Evolutionary conservation across 495 filamentous ascomycete genomes (phyloP).

Genomic region (Pyrenopolyporus hunteri): DNA sequence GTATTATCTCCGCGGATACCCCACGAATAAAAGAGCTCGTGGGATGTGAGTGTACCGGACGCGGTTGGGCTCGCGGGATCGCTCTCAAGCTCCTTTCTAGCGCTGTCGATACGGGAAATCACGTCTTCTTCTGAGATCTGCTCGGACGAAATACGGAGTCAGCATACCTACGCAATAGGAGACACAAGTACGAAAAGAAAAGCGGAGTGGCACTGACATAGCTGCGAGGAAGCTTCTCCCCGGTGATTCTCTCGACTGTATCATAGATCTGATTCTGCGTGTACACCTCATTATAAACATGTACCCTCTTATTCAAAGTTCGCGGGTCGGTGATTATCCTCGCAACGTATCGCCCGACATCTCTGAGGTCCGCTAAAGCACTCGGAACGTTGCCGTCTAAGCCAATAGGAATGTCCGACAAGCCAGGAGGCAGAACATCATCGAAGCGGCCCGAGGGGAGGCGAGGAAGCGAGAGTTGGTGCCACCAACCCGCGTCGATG

Average conservation of each 20-base stretch:
- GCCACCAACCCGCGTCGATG: slow-evolving; percentile 68
- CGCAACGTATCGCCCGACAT: slow-evolving; percentile 63
- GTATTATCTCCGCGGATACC: slow-evolving; percentile 63
- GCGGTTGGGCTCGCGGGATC: slow-evolving; percentile 38
- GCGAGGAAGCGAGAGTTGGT: slow-evolving; percentile 57
- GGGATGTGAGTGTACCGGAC: slow-evolving; percentile 41
- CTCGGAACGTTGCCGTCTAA: slow-evolving; percentile 57
- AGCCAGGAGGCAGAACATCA: slow-evolving; percentile 51
- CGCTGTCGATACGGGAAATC: too few species aligned
- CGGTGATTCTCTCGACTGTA: slow-evolving; percentile 57
- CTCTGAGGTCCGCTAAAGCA: slow-evolving; percentile 58
- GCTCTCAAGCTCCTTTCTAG: too few species aligned
- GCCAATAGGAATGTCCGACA: slow-evolving; percentile 57
- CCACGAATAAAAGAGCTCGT: slow-evolving; percentile 60
- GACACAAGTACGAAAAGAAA: too few species aligned
- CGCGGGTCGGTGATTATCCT: slow-evolving; percentile 60
- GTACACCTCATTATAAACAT: slow-evolving; percentile 57
- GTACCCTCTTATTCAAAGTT: slow-evolving; percentile 63
- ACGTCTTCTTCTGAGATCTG: too few species aligned
- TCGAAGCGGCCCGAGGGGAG: slow-evolving; percentile 61
- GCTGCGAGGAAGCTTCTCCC: slow-evolving; percentile 59
- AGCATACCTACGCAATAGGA: too few species aligned
- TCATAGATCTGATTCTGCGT: slow-evolving; percentile 58
- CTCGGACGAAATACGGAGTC: too few species aligned
- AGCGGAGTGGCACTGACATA: too few species aligned